Base-by-base conservation (phyloP, 2,329 filamentous ascomycete species). In the Zalaria sp. region DNA sequence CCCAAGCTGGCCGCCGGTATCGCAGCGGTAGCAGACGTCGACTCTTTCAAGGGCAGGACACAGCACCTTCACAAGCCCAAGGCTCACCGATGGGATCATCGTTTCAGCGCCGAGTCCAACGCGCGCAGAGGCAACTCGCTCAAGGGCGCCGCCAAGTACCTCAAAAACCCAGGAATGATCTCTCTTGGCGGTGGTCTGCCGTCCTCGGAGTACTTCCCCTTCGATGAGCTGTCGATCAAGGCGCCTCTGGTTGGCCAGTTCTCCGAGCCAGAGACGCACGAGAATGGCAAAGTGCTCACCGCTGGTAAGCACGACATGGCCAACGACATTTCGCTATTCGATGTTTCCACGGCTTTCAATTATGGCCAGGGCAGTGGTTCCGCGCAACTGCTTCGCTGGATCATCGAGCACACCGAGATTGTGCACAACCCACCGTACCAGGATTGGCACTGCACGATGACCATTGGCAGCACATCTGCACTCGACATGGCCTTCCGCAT, bases 351-450 rank as follows among this genome's bases (percentile, higher is more conserved):
- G 47, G 83, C 83, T 1, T 79, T 95, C 58, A 96, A 98, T 65
- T 98, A 98, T 59, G 85, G 83, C 29, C 87, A 94, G 64, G 80
- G 87, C 5, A 78, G 78, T 11, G 91, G 91, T 11, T 77, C 85
- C 7, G 82, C 86, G 3, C 91, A 94, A 64, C 70, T 98, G 60
- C 67, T 95, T 47, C 79, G 91, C 46, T 96, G 83, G 65, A 71
- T 96, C 39, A 93, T 88, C 0, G 91, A 98, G 67, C 91, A 96
- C 63, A 93, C 88, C 0, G 89, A 98, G 65, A 77, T 96, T 43
- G 78, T 94, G 10, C 84, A 86, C 61, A 72, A 77, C 46, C 88
- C 89, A 10, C 85, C 84, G 0, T 96, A 96, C 58, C 73, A 79
- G 11, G 88, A 98, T 65, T 98, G 91, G 91, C 72, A 76, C 49